Conservation (phyloP, 2,329 filamentous ascomycete genomes). For the Akanthomyces dipterigenus region DNA sequence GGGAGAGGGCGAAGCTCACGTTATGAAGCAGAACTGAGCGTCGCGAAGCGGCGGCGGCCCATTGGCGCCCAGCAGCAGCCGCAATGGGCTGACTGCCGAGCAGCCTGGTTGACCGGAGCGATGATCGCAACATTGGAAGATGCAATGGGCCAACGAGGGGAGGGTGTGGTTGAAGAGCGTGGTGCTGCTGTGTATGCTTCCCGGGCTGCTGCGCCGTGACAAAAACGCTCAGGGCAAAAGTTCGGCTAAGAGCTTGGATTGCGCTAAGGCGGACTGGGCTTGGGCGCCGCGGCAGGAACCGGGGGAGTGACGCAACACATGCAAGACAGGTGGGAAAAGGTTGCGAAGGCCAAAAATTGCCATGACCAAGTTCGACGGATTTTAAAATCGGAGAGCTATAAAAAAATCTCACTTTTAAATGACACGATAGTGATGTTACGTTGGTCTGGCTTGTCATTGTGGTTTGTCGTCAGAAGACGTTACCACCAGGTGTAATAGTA, state of each 20-base stretch:
- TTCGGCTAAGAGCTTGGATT: slow-evolving; percentile 32
- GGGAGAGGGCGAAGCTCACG: slow-evolving; percentile 3
- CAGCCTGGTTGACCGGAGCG: slow-evolving; percentile 57
- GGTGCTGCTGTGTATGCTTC: slow-evolving; percentile 13
- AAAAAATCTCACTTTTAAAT: no score
- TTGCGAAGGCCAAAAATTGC: background rate
- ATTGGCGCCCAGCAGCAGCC: slow-evolving; percentile 51
- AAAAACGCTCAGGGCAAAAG: slow-evolving; percentile 40
- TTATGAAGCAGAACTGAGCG: slow-evolving; percentile 20
- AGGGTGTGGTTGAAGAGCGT: slow-evolving; percentile 21
- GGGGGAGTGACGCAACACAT: slow-evolving; percentile 28
- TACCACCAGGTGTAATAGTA: background rate
- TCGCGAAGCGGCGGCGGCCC: slow-evolving; percentile 38
- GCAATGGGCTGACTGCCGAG: slow-evolving; percentile 48
- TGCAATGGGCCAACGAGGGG: slow-evolving; percentile 36
- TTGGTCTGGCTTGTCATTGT: background rate
- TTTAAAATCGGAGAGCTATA: background rate
- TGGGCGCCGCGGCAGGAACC: slow-evolving; percentile 26
- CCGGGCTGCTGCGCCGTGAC: slow-evolving; percentile 24
- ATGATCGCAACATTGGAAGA: slow-evolving; percentile 62
- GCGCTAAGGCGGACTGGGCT: slow-evolving; percentile 13
- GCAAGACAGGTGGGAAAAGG: background rate
- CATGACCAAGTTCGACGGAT: background rate
- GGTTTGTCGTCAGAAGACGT: background rate
- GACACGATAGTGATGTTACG: background rate